phyloP scores from a whole-genome alignment of 2,329 filamentous ascomycete genomes.

The Calonectria montana region DNA sequence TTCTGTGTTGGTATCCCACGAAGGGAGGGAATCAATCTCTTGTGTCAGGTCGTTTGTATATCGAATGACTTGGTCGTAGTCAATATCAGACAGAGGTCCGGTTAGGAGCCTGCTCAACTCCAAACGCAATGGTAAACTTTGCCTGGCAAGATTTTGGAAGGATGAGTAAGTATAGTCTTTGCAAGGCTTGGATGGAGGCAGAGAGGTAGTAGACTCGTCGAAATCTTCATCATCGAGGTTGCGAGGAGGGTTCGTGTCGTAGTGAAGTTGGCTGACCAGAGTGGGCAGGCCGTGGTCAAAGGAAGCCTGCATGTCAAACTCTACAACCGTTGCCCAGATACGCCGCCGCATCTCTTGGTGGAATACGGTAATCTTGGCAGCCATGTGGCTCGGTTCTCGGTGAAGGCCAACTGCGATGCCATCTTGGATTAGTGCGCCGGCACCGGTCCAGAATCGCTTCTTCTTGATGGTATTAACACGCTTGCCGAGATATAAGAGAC shows the following conservation, averaged over 20 bases:
- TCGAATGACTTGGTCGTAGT: slow-evolving; percentile 71
- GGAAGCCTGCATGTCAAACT: slow-evolving; percentile 71
- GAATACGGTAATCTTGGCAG: slow-evolving; percentile 66
- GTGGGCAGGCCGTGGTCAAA: slow-evolving; percentile 71
- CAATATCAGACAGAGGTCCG: slow-evolving; percentile 64
- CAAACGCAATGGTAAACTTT: slow-evolving; percentile 66
- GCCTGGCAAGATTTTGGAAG: slow-evolving; percentile 68
- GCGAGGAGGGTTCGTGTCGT: slow-evolving; percentile 65
- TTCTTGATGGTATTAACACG: slow-evolving; percentile 73
- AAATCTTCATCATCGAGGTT: slow-evolving; percentile 71
- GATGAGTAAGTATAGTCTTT: slow-evolving; percentile 69
- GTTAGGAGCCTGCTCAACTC: slow-evolving; percentile 68
- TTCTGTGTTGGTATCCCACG: slow-evolving; percentile 59
- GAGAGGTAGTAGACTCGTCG: slow-evolving; percentile 61
- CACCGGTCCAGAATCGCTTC: slow-evolving; percentile 71
- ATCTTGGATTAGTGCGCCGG: slow-evolving; percentile 67
- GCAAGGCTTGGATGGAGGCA: slow-evolving; percentile 63
- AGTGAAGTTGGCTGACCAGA: slow-evolving; percentile 66
- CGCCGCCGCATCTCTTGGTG: slow-evolving; percentile 72
- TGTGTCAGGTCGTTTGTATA: slow-evolving; percentile 71
- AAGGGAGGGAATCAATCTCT: slow-evolving; percentile 69
- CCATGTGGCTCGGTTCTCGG: slow-evolving; percentile 67
- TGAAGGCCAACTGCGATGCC: slow-evolving; percentile 70
- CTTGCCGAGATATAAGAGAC: slow-evolving; percentile 70
- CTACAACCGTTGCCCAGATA: slow-evolving; percentile 71